A percentile compares a stretch with the other conserved stretches of the same genome.
These are phyloP conservation scores for Tritrichomonas foetus DNA, from an alignment of 208 protist species.

Conservation along the genomic window DNA sequence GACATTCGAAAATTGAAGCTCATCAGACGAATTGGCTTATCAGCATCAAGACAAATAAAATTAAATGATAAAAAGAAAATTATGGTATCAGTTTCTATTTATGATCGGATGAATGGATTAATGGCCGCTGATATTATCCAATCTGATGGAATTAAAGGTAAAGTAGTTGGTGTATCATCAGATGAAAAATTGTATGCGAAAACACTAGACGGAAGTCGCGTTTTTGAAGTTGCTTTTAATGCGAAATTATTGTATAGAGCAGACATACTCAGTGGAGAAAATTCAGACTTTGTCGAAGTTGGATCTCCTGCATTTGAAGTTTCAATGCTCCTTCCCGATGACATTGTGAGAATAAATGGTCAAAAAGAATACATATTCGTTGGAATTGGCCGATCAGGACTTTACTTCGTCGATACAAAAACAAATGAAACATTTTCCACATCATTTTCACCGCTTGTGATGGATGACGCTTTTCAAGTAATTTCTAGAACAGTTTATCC, in stretches of 20 bases:
- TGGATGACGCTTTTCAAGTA: too few relatives aligned
- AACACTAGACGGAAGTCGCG: too few relatives aligned
- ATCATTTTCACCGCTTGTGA: not conserved
- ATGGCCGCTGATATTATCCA: not conserved
- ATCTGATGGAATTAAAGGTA: not conserved
- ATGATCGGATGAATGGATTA: not conserved
- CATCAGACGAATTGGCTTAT: not conserved
- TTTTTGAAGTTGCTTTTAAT: not conserved
- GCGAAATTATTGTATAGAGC: not conserved
- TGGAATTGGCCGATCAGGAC: not conserved
- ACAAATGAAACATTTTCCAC: not conserved
- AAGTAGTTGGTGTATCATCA: not conserved
- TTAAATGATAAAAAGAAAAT: not conserved
- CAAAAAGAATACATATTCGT: not conserved
- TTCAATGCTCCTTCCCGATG: not conserved
- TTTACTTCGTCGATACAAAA: not conserved
- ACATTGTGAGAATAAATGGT: not conserved
- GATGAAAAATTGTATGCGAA: not conserved
- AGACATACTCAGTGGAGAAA: not conserved
- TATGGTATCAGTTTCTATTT: not conserved
- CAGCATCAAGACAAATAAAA: not conserved
- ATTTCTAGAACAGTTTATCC: too few relatives aligned
- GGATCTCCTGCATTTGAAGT: slow-evolving; percentile 15
- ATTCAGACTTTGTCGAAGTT: not conserved
- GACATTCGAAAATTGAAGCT: not conserved